A percentile compares a stretch with the other conserved stretches of the same genome.
phyloP scores from a whole-genome alignment of 768 basidiomycete genomes.

The Gyrodon lividus region DNA sequence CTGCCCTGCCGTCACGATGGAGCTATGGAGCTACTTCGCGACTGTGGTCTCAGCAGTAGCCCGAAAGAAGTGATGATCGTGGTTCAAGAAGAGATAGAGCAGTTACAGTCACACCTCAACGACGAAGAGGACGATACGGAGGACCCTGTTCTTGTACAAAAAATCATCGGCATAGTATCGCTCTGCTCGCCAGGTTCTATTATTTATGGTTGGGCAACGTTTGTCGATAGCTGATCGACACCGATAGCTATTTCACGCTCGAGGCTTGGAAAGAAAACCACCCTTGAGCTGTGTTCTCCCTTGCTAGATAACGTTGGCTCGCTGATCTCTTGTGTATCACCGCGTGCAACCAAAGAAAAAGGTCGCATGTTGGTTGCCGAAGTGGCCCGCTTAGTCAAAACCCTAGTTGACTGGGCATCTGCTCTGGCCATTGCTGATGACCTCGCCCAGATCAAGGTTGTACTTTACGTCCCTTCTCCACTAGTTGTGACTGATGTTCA shows the following conservation, averaged over 20 bases:
- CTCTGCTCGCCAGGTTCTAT: constrained; percentile 25
- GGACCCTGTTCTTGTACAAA: constrained; percentile 9
- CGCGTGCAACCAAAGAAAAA: constrained; percentile 8
- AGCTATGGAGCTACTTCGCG: constrained; percentile 32
- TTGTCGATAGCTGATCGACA: not conserved
- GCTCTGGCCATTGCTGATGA: not conserved
- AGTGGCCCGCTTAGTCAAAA: constrained; percentile 15
- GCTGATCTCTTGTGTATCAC: constrained; percentile 18
- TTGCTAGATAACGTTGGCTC: constrained; percentile 13
- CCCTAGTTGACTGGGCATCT: constrained; percentile 17
- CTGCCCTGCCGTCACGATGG: constrained; percentile 31
- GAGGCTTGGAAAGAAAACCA: constrained; percentile 22
- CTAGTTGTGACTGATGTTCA: not conserved
- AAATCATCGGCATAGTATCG: constrained; percentile 12
- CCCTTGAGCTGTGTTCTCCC: constrained; percentile 21
- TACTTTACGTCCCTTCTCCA: not conserved
- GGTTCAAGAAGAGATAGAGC: constrained; percentile 39
- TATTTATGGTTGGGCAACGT: not conserved
- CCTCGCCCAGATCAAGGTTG: constrained; percentile 21
- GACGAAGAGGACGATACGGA: constrained; percentile 16
- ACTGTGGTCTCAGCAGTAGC: constrained; percentile 31
- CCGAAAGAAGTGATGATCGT: constrained; percentile 45
- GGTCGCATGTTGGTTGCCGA: constrained; percentile 22
- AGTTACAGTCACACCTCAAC: constrained; percentile 18
- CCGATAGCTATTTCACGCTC: constrained; percentile 25